Evolutionary conservation across 2,329 filamentous ascomycete genomes (phyloP), one percentile per base, ranked within the genome.

Genomic region (Penicillium sp.): DNA sequence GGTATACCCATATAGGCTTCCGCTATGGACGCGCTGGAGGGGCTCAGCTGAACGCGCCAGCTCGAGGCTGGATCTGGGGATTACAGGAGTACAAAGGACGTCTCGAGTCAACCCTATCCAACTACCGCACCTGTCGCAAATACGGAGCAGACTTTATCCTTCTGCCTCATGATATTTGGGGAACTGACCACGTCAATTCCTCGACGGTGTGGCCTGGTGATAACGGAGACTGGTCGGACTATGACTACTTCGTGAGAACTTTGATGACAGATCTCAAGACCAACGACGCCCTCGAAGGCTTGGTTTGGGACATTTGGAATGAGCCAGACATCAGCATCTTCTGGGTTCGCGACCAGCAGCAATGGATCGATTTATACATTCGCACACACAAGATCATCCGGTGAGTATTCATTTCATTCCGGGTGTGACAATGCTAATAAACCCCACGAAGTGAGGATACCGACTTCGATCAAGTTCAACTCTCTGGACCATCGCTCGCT

Each of bases 221-320:
- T 50, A 66, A 77, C 50, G 73, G 72, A 1, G 64, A 79, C 56
- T 81, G 76, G 76, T 62, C 66, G 1, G 56, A 65, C 18, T 76
- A 68, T 55, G 75, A 80, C 44, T 50, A 54, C 0, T 79, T 76
- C 46, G 52, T 78, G 1, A 62, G 66, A 0, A 66, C 67, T 20
- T 12, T 63, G n/a, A 49, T 61, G 31, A 31, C 47, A 9, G 61
- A 64, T 35, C 50, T 62, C 10, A 51, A 58, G 25, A 18, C 47
- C 3, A 55, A 62, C 42, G 46, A 64, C 38, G 67, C 68, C 57
- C 50, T 67, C 3, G 55, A 63, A 0, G 70, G 67, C 0, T 54
- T 80, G 0, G 65, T 75, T 0, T 62, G 75, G 8, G 78, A 81
- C 44, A 72, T 79, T 31, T 81, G 78, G 78, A 81, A 81, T 48